phyloP scores from a whole-genome alignment of 1,284 basidiomycete species.

The Sporisorium exsertum region DNA sequence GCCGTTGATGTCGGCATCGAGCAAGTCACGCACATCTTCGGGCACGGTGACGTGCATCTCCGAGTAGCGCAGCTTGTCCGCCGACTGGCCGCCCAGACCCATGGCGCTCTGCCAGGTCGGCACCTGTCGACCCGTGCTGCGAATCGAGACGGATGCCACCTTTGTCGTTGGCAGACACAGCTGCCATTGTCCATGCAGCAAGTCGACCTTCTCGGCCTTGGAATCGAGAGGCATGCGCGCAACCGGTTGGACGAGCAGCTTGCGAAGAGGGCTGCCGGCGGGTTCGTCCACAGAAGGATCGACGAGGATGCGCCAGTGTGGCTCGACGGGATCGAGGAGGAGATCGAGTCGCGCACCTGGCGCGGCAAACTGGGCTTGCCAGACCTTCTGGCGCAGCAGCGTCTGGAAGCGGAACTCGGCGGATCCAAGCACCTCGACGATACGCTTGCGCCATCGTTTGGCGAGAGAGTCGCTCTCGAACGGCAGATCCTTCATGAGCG shows the following conservation, averaged over 20 bases:
- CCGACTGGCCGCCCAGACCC: slow-evolving; percentile 79
- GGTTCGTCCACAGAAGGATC: slow-evolving; percentile 78
- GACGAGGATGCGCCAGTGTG: slow-evolving; percentile 83
- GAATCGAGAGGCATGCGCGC: slow-evolving; percentile 76
- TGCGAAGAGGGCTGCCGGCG: slow-evolving; percentile 83
- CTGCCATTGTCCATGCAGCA: slow-evolving; percentile 83
- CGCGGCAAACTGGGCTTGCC: slow-evolving; percentile 84
- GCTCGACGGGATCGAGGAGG: slow-evolving; percentile 79
- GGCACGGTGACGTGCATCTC: slow-evolving; percentile 77
- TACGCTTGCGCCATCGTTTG: slow-evolving; percentile 78
- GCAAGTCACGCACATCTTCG: slow-evolving; percentile 72
- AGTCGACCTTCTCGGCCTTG: slow-evolving; percentile 56
- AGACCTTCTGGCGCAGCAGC: slow-evolving; percentile 78
- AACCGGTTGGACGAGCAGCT: slow-evolving; percentile 79
- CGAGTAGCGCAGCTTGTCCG: slow-evolving; percentile 78
- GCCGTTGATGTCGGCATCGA: slow-evolving; percentile 86
- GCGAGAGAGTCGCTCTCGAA: slow-evolving; percentile 73
- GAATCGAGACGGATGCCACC: slow-evolving; percentile 75
- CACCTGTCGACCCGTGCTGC: slow-evolving; percentile 79
- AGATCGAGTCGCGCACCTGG: slow-evolving; percentile 80
- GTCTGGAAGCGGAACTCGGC: slow-evolving; percentile 58
- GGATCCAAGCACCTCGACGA: slow-evolving; percentile 75
- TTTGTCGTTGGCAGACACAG: slow-evolving; percentile 79
- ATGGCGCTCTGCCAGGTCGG: slow-evolving; percentile 87
- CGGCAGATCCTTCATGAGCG: slow-evolving; percentile 70